Base-by-base conservation (phyloP, 345 rosid genomes). In the Nasturtium officinale region DNA sequence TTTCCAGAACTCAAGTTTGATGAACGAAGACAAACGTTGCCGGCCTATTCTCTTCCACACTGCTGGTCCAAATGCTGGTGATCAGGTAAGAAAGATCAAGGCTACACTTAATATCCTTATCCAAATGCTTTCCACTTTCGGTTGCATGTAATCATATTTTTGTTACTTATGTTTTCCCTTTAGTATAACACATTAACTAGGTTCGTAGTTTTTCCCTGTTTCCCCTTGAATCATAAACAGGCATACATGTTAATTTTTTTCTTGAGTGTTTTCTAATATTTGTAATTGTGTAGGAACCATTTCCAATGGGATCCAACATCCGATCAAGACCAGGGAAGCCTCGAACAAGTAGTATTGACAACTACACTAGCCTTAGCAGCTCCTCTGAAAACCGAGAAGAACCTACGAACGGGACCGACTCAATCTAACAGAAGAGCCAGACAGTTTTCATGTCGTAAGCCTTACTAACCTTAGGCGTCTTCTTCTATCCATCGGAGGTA, bases 1-100 rank as follows among this genome's bases (percentile, higher is more conserved):
- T 80, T 90, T 90, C 73, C 96, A 90, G 87, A 90, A 90, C 73
- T 90, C 96, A 45, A 90, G 96, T 77, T 83, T 90, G 89, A 90
- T 90, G 96, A 90, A 90, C 51, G 96, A 90, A 80, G 96, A 90
- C 84, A 90, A 90, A 74, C 92, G 96, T 30, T 90, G 92, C 72
- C 83, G 92, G 60, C 96, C 96, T 73, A 90, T 90, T 67, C 91
- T 90, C 61, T 90, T 90, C 65, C 90, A 86, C 75, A 87, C 96
- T 9, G 96, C 83, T 54, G 96, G 96, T 71, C 96, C 96, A 50
- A 90, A 87, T 75, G 96, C 96, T 71, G 96, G 96, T 72, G 96
- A 90, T 83, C 92, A 87, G 86, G 96, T 90, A 82, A 9, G 51
- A 18, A 81, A 9, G 65, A 30, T 71, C 61, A 32, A 51, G 43